Percentiles rank a stretch among this genome's conserved stretches.
phyloP scores from a whole-genome alignment of 345 rosid genomes.

The Pistacia integerrima region DNA sequence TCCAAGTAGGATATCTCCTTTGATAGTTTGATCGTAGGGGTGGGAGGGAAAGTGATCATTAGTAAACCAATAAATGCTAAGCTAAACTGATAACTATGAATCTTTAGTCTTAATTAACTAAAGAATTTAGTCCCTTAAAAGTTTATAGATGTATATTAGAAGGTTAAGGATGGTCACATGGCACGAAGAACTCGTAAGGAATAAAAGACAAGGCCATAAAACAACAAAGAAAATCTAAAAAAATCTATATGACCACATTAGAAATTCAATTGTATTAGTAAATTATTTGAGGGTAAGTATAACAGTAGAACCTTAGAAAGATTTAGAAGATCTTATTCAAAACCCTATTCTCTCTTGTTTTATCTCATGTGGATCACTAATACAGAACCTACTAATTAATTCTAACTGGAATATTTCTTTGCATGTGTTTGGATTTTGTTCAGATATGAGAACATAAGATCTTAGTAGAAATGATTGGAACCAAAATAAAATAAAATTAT shows the following conservation, averaged over 20 bases:
- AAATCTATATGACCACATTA: constrained; percentile 34
- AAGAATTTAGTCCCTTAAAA: not conserved
- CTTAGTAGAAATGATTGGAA: constrained; percentile 36
- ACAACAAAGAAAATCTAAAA: constrained; percentile 29
- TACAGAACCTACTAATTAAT: not conserved
- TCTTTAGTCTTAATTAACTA: constrained; percentile 7
- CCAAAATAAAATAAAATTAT: constrained; percentile 16
- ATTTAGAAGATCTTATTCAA: constrained; percentile 37
- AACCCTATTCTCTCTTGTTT: constrained; percentile 11
- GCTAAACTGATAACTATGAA: constrained; percentile 4
- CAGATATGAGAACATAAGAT: constrained; percentile 29
- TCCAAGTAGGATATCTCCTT: not conserved
- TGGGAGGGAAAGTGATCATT: not conserved
- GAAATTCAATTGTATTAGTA: not conserved
- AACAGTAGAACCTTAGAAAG: constrained; percentile 35
- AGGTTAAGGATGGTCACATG: constrained; percentile 31
- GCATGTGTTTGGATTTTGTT: constrained; percentile 37
- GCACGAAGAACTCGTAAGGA: constrained; percentile 27
- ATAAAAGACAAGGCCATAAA: constrained; percentile 22
- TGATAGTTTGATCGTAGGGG: constrained; percentile 3
- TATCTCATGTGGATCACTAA: constrained; percentile 29
- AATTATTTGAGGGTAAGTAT: constrained; percentile 23
- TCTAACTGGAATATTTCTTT: constrained; percentile 29
- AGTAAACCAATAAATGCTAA: not conserved
- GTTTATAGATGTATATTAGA: constrained; percentile 2